Evolutionary conservation across 208 protist genomes (phyloP).

Genomic region (Wallacemonas sp.): DNA sequence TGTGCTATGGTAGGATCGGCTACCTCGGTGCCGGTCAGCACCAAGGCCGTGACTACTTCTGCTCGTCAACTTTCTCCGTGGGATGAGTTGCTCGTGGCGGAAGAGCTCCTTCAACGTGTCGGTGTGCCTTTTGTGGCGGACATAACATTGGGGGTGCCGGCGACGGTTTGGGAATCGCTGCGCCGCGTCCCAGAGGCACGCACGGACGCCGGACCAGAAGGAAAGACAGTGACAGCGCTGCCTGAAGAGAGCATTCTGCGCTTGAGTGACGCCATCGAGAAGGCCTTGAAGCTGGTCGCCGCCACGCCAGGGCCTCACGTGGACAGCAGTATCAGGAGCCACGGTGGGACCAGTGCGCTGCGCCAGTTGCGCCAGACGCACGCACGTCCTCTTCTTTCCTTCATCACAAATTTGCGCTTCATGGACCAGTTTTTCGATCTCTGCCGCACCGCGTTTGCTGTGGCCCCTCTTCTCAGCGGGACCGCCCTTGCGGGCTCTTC

Average conservation of each 20-base stretch:
- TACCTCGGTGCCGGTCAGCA: not conserved
- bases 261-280: slow-evolving; percentile 12
- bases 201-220: slow-evolving; percentile 2
- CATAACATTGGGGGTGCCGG: slow-evolving; percentile 33
- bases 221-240: not conserved
- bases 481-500: not conserved
- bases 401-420: slow-evolving; percentile 37
- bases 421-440: slow-evolving; percentile 54
- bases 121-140: slow-evolving; percentile 65
- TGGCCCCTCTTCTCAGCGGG: slow-evolving; percentile 3
- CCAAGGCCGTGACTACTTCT: not conserved
- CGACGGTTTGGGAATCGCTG: slow-evolving; percentile 47
- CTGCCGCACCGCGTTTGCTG: slow-evolving; percentile 39
- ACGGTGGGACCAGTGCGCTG: too few species aligned
- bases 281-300: slow-evolving; percentile 3
- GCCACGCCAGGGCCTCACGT: slow-evolving; percentile 10
- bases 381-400: slow-evolving; percentile 22
- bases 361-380: not conserved
- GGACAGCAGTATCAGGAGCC: too few species aligned
- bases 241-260: slow-evolving; percentile 6
- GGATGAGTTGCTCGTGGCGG: slow-evolving; percentile 36
- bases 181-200: slow-evolving; percentile 15
- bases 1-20: too few species aligned
- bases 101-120: slow-evolving; percentile 50
- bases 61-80: not conserved